phyloP scores from a whole-genome alignment of 192 early-diverging fungal genomes.

The Backusella parvicylindrica region DNA sequence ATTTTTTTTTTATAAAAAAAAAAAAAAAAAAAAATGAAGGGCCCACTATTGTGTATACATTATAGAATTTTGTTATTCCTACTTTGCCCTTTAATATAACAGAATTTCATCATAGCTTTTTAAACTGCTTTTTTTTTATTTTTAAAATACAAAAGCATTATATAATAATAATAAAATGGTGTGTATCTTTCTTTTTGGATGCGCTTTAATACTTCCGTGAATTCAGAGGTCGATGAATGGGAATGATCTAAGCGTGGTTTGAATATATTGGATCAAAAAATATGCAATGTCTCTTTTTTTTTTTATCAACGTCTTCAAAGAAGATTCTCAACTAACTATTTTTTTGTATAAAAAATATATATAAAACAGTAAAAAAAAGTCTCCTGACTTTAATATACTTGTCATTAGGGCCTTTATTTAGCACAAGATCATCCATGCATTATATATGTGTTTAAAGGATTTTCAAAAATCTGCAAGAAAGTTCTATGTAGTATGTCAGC shows the following conservation, averaged over 20 bases:
- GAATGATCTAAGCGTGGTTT: conserved; percentile 1
- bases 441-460: background rate
- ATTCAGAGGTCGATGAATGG: background rate
- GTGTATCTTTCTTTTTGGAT: background rate
- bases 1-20: background rate
- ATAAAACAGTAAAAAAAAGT: conserved; percentile 1
- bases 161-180: background rate
- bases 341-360: background rate
- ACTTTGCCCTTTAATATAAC: background rate
- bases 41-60: background rate
- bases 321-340: background rate
- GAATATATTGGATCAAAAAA: conserved; percentile 3
- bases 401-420: background rate
- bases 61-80: background rate
- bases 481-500: conserved; percentile 7
- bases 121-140: background rate
- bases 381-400: conserved; percentile 1
- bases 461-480: conserved; percentile 13
- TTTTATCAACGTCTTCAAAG: background rate
- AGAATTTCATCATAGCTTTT: background rate
- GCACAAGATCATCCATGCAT: conserved; percentile 6
- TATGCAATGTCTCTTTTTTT: background rate
- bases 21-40: background rate
- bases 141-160: background rate
- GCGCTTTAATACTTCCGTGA: background rate